phyloP scores from a whole-genome alignment of 2,329 filamentous ascomycete species.

The Hypoxylon sp. region DNA sequence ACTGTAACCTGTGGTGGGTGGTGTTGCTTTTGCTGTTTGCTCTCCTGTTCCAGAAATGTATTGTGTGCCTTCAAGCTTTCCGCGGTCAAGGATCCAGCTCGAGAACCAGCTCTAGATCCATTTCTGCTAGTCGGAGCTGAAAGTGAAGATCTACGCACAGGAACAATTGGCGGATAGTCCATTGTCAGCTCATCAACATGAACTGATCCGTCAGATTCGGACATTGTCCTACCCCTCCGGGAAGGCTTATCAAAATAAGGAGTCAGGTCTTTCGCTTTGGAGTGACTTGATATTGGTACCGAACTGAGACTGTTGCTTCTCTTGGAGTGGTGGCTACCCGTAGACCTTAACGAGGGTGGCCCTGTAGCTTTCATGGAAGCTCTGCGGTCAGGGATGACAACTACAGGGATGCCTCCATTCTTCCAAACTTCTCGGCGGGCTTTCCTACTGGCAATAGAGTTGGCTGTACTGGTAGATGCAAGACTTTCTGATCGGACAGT shows the following conservation, averaged over 20 bases:
- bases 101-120: constrained; percentile 53
- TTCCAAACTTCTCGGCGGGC: constrained; percentile 73
- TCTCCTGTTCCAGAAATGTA: constrained; percentile 56
- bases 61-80: constrained; percentile 73
- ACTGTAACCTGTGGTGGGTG: constrained; percentile 50
- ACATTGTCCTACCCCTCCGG: constrained; percentile 61
- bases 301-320: constrained; percentile 68
- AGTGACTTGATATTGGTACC: constrained; percentile 60
- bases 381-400: constrained; percentile 72
- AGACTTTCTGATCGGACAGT: constrained; percentile 62
- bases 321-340: constrained; percentile 71
- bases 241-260: constrained; percentile 61
- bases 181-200: constrained; percentile 68
- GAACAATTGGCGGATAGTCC: constrained; percentile 72
- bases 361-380: constrained; percentile 67
- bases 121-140: constrained; percentile 75
- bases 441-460: constrained; percentile 67
- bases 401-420: constrained; percentile 73
- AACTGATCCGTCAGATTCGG: constrained; percentile 64
- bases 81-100: constrained; percentile 67
- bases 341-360: constrained; percentile 71
- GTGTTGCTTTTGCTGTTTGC: constrained; percentile 41
- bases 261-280: constrained; percentile 60
- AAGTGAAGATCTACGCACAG: constrained; percentile 71
- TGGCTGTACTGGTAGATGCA: constrained; percentile 64